Conservation (phyloP, 2,329 filamentous ascomycete species). For the Hawksworthiomyces lignivorus region DNA sequence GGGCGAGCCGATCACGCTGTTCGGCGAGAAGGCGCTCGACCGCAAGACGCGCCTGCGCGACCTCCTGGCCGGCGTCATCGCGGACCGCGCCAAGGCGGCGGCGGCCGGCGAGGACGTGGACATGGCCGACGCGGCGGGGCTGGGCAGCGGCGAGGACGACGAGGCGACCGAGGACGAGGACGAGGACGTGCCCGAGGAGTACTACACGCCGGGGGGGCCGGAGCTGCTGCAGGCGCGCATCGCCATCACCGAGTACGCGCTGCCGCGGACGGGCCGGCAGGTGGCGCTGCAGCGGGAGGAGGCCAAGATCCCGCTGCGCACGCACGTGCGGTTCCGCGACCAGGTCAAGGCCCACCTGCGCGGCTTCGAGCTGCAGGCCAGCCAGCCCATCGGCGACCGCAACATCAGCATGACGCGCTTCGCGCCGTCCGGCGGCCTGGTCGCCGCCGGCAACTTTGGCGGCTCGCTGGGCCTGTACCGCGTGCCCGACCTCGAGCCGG, state of each 20-base stretch:
- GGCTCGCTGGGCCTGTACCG: slow-evolving; percentile 81
- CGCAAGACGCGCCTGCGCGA: slow-evolving; percentile 80
- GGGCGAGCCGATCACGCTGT: slow-evolving; percentile 89
- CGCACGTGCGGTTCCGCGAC: slow-evolving; percentile 88
- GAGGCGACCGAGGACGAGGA: slow-evolving; percentile 36
- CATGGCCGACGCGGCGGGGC: slow-evolving; percentile 57
- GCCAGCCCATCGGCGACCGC: slow-evolving; percentile 84
- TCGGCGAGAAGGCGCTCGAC: slow-evolving; percentile 82
- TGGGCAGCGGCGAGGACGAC: slow-evolving; percentile 45
- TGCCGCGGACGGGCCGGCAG: slow-evolving; percentile 73
- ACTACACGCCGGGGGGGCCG: slow-evolving; percentile 77
- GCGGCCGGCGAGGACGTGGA: slow-evolving; percentile 7
- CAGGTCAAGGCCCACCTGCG: slow-evolving; percentile 74
- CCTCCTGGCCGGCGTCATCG: slow-evolving; percentile 43
- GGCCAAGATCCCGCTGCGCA: slow-evolving; percentile 73
- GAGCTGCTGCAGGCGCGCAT: slow-evolving; percentile 69
- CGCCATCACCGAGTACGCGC: slow-evolving; percentile 72
- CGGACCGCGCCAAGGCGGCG: slow-evolving; percentile 1
- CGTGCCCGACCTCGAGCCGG: slow-evolving; percentile 74
- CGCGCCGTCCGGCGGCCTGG: slow-evolving; percentile 71
- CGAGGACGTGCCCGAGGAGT: slow-evolving; percentile 80
- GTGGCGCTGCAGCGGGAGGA: slow-evolving; percentile 73
- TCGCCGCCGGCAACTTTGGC: slow-evolving; percentile 90
- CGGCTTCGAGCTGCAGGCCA: slow-evolving; percentile 84
- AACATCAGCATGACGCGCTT: slow-evolving; percentile 90